Base-by-base conservation (phyloP, 1,284 basidiomycete genomes). In the Naganishia albida region DNA sequence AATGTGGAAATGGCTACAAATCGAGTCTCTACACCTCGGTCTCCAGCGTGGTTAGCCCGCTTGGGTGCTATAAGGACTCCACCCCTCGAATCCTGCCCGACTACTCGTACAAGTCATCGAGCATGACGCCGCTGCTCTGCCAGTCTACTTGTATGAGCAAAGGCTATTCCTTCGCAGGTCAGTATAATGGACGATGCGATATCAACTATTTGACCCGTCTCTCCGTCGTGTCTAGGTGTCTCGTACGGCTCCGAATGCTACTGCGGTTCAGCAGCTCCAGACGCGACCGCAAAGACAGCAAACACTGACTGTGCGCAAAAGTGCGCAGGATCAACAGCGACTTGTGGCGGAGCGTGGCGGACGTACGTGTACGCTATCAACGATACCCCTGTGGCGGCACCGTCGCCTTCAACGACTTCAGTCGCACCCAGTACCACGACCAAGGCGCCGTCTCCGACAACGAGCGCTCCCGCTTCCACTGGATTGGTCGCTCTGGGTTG, bases 111-210 rank as follows among this genome's bases (percentile, higher is more conserved):
- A 70, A 69, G 1, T 72, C 73, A 6, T 20, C 49, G 8, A 48
- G 63, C 30, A 71, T 76, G 64, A 74, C 76, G 3, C 72, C 74
- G 0, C 51, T 69, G 34, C 63, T 71, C 3, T 80, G 78, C 66
- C 66, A 75, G 49, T 72, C 67, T 40, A 70, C 73, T 57, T 80
- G 78, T 68, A 66, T 70, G 40, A 71, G 69, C 52, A 68, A 72
- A 50, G 57, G 57, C 23, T 60, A 60, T 26, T 39, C 20, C 6
- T 50, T 50, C n/a, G 46, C 57, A 50, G 57, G 57, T 60, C 1
- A 50, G 57, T 23, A 13, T 25, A 18, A 7, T 0, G 7, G 3
- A 25, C 26, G 4, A 13, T 46, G n/a, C 2, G 26, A 42, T 28
- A n/a, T 51, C 49, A 50, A 43, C 60, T n/a, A n/a, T n/a, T n/a